A percentile compares a stretch with the other conserved stretches of the same genome.
Evolutionary conservation across 1,284 basidiomycete species (phyloP).

Genomic region (Sporisorium scitamineum): DNA sequence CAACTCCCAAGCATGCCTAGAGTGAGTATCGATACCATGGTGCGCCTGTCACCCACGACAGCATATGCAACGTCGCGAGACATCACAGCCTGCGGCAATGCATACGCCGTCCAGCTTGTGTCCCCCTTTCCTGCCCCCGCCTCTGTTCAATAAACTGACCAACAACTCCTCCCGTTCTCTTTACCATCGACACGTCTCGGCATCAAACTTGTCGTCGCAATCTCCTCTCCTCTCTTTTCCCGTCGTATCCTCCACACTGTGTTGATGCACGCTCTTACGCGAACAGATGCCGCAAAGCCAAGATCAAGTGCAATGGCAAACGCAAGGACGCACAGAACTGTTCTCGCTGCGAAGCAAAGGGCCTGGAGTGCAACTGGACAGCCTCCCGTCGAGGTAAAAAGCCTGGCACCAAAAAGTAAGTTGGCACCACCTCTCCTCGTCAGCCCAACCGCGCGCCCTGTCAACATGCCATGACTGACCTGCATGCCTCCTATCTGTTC

Average conservation of each 20-base stretch:
- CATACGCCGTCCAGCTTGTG: slow-evolving; percentile 22
- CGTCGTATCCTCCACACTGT: not conserved
- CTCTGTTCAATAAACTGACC: slow-evolving; percentile 11
- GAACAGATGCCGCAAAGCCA: slow-evolving; percentile 46
- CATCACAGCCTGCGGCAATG: slow-evolving; percentile 35
- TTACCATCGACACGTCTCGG: not conserved
- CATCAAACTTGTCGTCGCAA: not conserved
- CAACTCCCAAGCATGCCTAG: slow-evolving; percentile 49
- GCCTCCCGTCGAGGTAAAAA: slow-evolving; percentile 46
- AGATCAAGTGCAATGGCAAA: slow-evolving; percentile 56
- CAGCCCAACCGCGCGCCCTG: not conserved
- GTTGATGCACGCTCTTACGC: not conserved
- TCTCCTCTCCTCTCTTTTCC: not conserved
- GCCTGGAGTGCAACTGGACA: slow-evolving; percentile 49
- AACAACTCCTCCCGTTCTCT: not conserved
- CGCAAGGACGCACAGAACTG: slow-evolving; percentile 51
- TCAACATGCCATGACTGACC: too few relatives aligned
- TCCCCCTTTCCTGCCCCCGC: slow-evolving; percentile 8
- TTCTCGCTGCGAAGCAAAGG: slow-evolving; percentile 45
- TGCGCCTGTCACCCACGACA: not conserved
- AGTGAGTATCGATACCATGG: slow-evolving; percentile 25
- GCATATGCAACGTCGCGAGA: not conserved
- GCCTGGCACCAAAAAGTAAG: slow-evolving; percentile 52
- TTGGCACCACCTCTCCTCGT: not conserved
- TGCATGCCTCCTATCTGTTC: too few relatives aligned